Conservation (phyloP, 208 protist species). For the Crithidia sp. region DNA sequence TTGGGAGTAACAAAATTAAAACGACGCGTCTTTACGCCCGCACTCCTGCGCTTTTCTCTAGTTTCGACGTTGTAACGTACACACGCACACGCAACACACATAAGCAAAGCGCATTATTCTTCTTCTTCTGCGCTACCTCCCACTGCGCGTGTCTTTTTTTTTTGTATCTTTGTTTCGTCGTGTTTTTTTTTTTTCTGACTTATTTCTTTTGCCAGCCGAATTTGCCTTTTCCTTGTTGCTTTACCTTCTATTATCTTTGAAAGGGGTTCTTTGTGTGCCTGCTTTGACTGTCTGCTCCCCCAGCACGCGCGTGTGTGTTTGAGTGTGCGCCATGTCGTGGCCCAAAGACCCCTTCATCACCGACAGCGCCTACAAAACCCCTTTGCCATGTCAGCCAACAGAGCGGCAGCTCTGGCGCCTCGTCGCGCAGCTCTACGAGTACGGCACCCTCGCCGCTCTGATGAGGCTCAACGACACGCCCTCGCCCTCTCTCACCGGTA, state of each 20-base stretch:
- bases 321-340: constrained; percentile 16
- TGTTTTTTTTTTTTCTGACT: too few relatives aligned
- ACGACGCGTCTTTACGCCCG: too few relatives aligned
- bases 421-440: constrained; percentile 31
- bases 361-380: constrained; percentile 38
- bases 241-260: not conserved
- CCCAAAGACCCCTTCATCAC: constrained; percentile 29
- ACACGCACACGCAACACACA: too few relatives aligned
- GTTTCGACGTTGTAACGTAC: too few relatives aligned
- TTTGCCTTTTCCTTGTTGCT: not conserved
- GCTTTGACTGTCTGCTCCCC: not conserved
- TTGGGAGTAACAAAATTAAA: too few relatives aligned
- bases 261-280: too few relatives aligned
- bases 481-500: not conserved
- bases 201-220: too few relatives aligned
- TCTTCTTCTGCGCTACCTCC: too few relatives aligned
- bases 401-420: constrained; percentile 42
- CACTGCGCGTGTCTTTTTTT: too few relatives aligned
- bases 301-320: not conserved
- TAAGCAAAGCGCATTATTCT: too few relatives aligned
- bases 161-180: too few relatives aligned
- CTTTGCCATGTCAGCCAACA: constrained; percentile 30
- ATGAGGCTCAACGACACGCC: constrained; percentile 5
- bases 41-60: too few relatives aligned
- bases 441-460: constrained; percentile 13